These are phyloP conservation scores for Theileria parva DNA, from an alignment of 169 alveolate species.

Conservation along the genomic window DNA sequence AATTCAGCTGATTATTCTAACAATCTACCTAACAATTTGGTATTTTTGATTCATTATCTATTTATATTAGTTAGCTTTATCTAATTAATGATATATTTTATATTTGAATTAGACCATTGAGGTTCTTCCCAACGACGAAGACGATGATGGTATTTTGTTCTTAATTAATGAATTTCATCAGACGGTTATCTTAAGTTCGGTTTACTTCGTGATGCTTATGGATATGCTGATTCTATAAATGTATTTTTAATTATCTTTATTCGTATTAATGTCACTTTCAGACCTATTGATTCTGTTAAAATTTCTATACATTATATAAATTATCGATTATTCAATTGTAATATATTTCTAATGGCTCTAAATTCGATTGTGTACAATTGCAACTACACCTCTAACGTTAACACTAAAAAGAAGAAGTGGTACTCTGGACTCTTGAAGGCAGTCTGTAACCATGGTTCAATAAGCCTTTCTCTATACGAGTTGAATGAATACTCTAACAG, in stretches of 20 bases:
- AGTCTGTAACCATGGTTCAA: conserved; percentile 36
- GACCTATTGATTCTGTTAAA: background rate
- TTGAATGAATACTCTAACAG: background rate
- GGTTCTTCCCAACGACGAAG: conserved; percentile 56
- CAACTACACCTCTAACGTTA: conserved; percentile 38
- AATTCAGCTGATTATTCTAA: background rate
- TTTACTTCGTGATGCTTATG: conserved; percentile 48
- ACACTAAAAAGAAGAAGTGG: conserved; percentile 47
- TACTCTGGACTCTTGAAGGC: conserved; percentile 40
- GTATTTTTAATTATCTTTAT: background rate
- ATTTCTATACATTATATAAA: background rate
- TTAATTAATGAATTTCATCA: background rate
- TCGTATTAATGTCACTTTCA: background rate
- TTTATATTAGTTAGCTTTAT: background rate
- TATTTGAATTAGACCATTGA: conserved; percentile 50
- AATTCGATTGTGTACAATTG: conserved; percentile 27
- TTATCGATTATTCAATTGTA: background rate
- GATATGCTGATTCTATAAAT: conserved; percentile 28
- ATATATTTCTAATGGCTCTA: background rate
- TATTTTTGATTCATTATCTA: background rate
- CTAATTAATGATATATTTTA: background rate
- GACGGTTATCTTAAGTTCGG: conserved; percentile 36
- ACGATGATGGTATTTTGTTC: conserved; percentile 31
- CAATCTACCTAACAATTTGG: conserved; percentile 15
- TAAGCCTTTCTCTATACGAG: conserved; percentile 40